Conservation (phyloP, 164 flowering plant species). For the Aristolochia contorta region DNA sequence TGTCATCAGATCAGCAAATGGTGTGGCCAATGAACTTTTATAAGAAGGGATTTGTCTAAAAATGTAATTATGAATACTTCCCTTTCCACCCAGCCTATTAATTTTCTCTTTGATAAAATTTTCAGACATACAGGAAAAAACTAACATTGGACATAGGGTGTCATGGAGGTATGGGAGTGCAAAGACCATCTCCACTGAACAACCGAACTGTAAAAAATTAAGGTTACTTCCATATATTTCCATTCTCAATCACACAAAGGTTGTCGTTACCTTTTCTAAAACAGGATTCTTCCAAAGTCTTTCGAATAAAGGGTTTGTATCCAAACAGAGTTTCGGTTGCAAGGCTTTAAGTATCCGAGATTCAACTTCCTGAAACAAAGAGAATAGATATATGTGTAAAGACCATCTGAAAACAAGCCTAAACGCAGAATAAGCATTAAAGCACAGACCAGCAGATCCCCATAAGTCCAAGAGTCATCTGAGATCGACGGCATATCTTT, state of each 20-base stretch:
- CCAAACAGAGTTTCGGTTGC: conserved; percentile 74
- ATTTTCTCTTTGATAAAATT: neutral
- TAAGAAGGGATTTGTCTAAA: too few species aligned
- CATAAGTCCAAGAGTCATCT: conserved; percentile 84
- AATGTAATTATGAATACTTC: neutral
- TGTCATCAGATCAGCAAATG: too few species aligned
- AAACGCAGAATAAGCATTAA: conserved; percentile 16
- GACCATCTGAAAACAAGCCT: neutral
- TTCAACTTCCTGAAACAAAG: conserved; percentile 67
- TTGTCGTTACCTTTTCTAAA: conserved; percentile 39
- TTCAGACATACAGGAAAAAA: neutral
- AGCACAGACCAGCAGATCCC: conserved; percentile 77
- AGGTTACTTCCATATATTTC: neutral
- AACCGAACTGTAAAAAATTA: neutral
- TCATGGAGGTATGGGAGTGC: neutral
- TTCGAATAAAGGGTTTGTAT: conserved; percentile 74
- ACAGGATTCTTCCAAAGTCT: conserved; percentile 42
- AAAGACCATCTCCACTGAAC: neutral
- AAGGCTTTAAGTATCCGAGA: conserved; percentile 78
- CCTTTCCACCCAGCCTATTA: neutral
- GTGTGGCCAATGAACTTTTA: too few species aligned
- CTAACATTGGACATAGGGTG: neutral
- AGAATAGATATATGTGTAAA: neutral
- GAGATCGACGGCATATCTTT: conserved; percentile 82
- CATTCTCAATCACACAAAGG: neutral